A percentile compares a stretch with the other conserved stretches of the same genome.
These are phyloP conservation scores for Myrica gale DNA, from an alignment of 306 rosid genomes.

Conservation along the genomic window DNA sequence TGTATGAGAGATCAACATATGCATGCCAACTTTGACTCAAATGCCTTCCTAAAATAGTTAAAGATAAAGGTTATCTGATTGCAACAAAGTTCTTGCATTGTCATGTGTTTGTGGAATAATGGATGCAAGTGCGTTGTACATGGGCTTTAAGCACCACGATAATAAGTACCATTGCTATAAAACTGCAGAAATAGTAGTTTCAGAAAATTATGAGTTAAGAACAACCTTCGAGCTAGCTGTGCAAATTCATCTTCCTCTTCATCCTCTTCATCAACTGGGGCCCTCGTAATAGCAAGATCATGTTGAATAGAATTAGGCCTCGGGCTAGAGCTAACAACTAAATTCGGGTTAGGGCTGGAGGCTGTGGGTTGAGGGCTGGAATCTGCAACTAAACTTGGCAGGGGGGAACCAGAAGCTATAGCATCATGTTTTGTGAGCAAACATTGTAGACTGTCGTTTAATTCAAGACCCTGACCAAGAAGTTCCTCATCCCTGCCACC, in stretches of 20 bases:
- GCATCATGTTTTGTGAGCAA: slow-evolving; percentile 91
- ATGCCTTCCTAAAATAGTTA: background rate
- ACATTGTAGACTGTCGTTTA: slow-evolving; percentile 76
- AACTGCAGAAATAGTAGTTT: background rate
- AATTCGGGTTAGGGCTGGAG: slow-evolving; percentile 43
- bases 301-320: slow-evolving; percentile 43
- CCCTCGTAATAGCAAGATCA: slow-evolving; percentile 32
- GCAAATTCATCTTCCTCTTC: slow-evolving; percentile 95
- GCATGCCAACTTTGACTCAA: background rate
- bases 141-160: background rate
- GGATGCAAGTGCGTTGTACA: background rate
- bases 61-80: background rate
- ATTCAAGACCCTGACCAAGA: slow-evolving; percentile 87
- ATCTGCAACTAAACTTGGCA: slow-evolving; percentile 50
- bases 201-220: slow-evolving; percentile 3
- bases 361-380: slow-evolving; percentile 40
- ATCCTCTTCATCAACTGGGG: slow-evolving; percentile 63
- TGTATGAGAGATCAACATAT: background rate
- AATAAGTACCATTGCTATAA: slow-evolving; percentile 16
- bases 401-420: slow-evolving; percentile 74
- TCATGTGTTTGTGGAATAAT: background rate
- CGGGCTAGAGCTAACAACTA: slow-evolving; percentile 42
- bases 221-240: slow-evolving; percentile 88
- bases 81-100: background rate
- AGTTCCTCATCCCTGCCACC: slow-evolving; percentile 83